Conservation (phyloP, 768 basidiomycete genomes). For the Trametes cubensis region DNA sequence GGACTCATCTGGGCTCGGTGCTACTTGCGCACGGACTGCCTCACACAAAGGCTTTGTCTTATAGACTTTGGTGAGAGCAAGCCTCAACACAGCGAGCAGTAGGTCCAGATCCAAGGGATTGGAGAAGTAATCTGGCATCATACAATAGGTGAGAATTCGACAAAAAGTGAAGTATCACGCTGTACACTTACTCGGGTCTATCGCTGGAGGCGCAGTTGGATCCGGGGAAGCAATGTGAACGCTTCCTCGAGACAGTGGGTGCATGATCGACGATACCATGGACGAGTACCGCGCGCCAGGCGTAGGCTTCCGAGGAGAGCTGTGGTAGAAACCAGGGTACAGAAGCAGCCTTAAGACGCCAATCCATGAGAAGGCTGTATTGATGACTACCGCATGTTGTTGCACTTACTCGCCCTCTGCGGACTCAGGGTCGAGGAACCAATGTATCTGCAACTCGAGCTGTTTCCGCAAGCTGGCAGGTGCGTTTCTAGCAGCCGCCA, state of each 20-base stretch:
- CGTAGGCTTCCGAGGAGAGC: neutral
- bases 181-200: constrained; percentile 29
- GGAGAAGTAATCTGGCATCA: constrained; percentile 12
- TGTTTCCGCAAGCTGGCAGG: constrained; percentile 1
- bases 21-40: constrained; percentile 1
- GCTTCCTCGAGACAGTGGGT: constrained; percentile 12
- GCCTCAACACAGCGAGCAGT: constrained; percentile 4
- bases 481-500: neutral
- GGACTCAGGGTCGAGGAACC: constrained; percentile 11
- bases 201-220: constrained; percentile 27
- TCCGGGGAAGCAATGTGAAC: constrained; percentile 30
- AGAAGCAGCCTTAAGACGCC: neutral
- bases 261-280: constrained; percentile 3
- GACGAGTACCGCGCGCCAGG: constrained; percentile 4
- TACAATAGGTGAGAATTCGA: neutral
- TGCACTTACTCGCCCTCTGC: constrained; percentile 10
- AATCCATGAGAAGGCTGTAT: neutral
- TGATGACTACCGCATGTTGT: neutral
- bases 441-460: constrained; percentile 3
- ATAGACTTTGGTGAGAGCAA: neutral
- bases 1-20: neutral
- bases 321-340: constrained; percentile 5
- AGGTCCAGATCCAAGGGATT: constrained; percentile 14
- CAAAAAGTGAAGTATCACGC: neutral
- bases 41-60: neutral